phyloP scores from a whole-genome alignment of 2,329 filamentous ascomycete species.

The Botrytis cinerea region DNA sequence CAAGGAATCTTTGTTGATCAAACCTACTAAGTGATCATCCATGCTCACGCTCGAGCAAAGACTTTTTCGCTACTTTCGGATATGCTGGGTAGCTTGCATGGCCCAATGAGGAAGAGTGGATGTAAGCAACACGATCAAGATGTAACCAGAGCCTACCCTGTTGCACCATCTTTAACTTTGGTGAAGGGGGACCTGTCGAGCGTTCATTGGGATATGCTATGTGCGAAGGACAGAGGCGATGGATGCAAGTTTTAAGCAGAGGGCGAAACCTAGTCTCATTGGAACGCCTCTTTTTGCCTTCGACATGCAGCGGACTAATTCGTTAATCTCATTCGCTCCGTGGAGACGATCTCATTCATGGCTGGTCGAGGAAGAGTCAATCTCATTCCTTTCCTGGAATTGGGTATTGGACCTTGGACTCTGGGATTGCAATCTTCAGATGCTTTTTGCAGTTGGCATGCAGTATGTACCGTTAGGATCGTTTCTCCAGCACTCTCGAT shows the following conservation, averaged over 20 bases:
- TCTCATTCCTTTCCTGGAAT: slow-evolving; percentile 10
- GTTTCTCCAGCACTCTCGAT: no score
- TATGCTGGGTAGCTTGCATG: neutral
- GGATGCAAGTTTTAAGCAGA: neutral
- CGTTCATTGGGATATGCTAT: neutral
- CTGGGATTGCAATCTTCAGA: neutral
- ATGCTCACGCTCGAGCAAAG: neutral
- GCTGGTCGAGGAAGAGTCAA: neutral
- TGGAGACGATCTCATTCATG: neutral
- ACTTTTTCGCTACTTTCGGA: neutral
- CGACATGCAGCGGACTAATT: neutral
- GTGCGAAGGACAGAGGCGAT: neutral
- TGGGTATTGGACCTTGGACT: neutral
- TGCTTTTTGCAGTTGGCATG: neutral
- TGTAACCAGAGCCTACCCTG: neutral
- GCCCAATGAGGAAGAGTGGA: neutral
- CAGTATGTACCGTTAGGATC: no score
- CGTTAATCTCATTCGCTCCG: neutral
- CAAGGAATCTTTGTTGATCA: slow-evolving; percentile 17
- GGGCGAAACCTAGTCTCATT: neutral
- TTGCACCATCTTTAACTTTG: neutral
- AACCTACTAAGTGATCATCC: neutral
- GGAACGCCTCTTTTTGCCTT: slow-evolving; percentile 5
- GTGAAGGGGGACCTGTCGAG: neutral
- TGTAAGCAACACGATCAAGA: neutral